Evolutionary conservation across 169 alveolate genomes (phyloP), one percentile per base, ranked within the genome.

Genomic region (Plasmodium falciparum): DNA sequence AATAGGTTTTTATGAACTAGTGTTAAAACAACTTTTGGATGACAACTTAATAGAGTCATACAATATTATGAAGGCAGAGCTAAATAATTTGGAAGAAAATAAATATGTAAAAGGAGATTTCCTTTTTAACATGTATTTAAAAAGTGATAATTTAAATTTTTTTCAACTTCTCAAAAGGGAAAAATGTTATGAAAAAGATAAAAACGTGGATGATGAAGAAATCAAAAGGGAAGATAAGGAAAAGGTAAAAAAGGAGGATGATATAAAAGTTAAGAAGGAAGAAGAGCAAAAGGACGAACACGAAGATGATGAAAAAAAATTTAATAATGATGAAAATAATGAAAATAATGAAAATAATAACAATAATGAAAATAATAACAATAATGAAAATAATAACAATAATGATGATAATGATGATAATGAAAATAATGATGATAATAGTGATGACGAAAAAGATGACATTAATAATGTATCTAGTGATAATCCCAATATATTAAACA

Each of bases 1-100:
- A 66, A 78, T 78, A 6, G 76, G 75, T 17, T 78, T 78, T 78
- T 78, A 78, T 58, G 89, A 78, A 45, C 43, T 54, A 11, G 89
- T 78, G 2, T 52, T 78, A 52, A 78, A 78, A 24, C 89, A 78
- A 20, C 89, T 78, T 2, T 3, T 13, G 20, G 89, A 78, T 70
- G 89, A 78, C 26, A 70, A 65, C 43, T 47, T 78, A 66, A 26
- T 59, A 12, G 89, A 78, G n/a, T 65, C 89, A 22, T 78, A 22
- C 26, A 59, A 78, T 47, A 13, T 69, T 17, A 26, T 78, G 54
- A 78, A 45, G 47, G 54, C 56, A 45, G 89, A 78, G 49, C 13
- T 78, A 50, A 33, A 33, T 33, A 78, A 66, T 78, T 66, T 78
- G 26, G 71, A 66, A 58, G 65, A 78, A 66, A 78, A 71, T 43